Conservation (phyloP, 345 rosid genomes). For the Jatropha curcas region DNA sequence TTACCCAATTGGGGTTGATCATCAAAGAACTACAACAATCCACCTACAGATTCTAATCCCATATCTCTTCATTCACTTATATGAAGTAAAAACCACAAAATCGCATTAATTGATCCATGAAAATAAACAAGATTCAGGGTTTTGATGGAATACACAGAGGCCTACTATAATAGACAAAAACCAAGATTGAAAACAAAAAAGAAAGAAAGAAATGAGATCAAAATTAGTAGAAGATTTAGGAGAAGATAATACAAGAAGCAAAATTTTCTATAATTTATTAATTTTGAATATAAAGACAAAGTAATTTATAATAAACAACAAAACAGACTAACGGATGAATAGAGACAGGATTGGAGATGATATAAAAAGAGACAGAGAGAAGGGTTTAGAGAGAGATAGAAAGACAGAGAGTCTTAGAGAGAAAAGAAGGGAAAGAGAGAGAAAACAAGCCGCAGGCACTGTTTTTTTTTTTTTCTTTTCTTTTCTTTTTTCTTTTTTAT, state of each 20-base stretch:
- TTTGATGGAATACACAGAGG: background rate
- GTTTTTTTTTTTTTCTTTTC: no score
- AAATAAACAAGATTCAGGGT: conserved; percentile 5
- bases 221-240: background rate
- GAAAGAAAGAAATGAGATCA: background rate
- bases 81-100: conserved; percentile 34
- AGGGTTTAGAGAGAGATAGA: no score
- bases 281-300: background rate
- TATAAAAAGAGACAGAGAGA: background rate
- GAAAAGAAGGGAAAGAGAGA: background rate
- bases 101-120: conserved; percentile 43
- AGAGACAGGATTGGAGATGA: conserved; percentile 10
- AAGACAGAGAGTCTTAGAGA: background rate
- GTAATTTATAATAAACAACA: background rate
- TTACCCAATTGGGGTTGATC: conserved; percentile 25
- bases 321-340: background rate
- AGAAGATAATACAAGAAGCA: background rate
- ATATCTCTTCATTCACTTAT: conserved; percentile 42
- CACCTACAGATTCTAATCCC: conserved; percentile 81
- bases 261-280: background rate
- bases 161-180: background rate
- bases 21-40: conserved; percentile 28
- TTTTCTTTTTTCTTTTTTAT: no score
- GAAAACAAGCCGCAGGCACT: no score
- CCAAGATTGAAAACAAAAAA: background rate